Evolutionary conservation across 352 stramenopile genomes (phyloP).

Genomic region (Pythium sp.): DNA sequence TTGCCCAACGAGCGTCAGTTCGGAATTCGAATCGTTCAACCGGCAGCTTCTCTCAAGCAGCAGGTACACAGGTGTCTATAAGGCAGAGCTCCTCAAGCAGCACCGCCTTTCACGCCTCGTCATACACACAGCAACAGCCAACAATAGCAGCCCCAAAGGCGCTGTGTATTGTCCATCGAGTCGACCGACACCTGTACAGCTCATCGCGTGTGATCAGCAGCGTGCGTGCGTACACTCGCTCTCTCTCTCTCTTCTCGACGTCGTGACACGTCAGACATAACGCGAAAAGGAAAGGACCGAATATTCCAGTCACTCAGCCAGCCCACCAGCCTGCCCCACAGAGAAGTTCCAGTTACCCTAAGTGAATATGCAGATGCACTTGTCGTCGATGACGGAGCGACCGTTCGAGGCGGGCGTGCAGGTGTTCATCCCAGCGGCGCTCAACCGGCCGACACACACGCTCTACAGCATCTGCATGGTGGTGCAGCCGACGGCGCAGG

Average conservation of each 20-base stretch:
- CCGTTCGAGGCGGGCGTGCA: constrained; percentile 50
- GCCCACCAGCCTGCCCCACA: background rate
- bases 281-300: background rate
- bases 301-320: background rate
- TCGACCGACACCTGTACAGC: background rate
- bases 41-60: background rate
- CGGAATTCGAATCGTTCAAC: constrained; percentile 11
- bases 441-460: constrained; percentile 81
- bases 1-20: constrained; percentile 5
- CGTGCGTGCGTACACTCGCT: background rate
- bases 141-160: background rate
- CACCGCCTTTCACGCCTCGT: background rate
- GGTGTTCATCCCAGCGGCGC: constrained; percentile 77
- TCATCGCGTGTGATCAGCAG: background rate
- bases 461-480: constrained; percentile 83
- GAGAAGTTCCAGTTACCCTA: background rate
- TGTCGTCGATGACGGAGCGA: constrained; percentile 10
- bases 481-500: constrained; percentile 72
- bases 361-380: constrained; percentile 2
- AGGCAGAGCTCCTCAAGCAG: background rate
- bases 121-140: background rate
- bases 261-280: background rate
- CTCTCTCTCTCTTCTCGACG: background rate
- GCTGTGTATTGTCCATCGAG: background rate
- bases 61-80: background rate